phyloP scores from a whole-genome alignment of 768 basidiomycete species.

The Tulasnella sp. region DNA sequence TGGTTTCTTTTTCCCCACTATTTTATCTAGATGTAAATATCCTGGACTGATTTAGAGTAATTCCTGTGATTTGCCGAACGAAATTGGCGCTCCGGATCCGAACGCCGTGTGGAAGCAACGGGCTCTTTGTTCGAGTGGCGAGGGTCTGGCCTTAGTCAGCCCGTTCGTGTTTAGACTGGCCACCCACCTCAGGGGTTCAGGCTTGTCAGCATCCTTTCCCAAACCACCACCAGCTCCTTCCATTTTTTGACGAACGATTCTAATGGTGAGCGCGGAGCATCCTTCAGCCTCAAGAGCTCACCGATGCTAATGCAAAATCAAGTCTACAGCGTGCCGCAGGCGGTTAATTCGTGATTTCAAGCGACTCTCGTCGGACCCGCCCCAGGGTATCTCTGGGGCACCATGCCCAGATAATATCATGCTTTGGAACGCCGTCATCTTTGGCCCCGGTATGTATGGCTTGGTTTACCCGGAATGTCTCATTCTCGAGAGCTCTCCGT shows the following conservation, averaged over 20 bases:
- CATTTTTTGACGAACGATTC: neutral
- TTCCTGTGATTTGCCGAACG: slow-evolving; percentile 2
- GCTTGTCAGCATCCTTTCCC: slow-evolving; percentile 1
- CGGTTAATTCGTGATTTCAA: slow-evolving; percentile 98
- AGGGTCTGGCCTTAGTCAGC: neutral
- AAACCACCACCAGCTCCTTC: neutral
- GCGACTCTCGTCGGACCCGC: slow-evolving; percentile 87
- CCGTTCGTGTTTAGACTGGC: neutral
- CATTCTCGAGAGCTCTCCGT: neutral
- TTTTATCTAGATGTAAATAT: neutral
- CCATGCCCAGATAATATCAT: slow-evolving; percentile 98
- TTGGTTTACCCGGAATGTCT: neutral
- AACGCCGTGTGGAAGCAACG: neutral
- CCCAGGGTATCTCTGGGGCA: slow-evolving; percentile 91
- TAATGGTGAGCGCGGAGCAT: neutral
- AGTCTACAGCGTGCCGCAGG: slow-evolving; percentile 92
- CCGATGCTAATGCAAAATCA: neutral
- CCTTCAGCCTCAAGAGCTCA: neutral
- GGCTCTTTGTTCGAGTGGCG: neutral
- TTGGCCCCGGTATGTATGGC: slow-evolving; percentile 69
- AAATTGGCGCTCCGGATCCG: slow-evolving; percentile 3
- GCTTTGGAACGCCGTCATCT: slow-evolving; percentile 99
- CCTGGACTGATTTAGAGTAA: neutral
- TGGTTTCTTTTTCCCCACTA: neutral
- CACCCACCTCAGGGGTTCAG: neutral